phyloP scores from a whole-genome alignment of 1,284 basidiomycete genomes.

The Apiotrichum montevideense region DNA sequence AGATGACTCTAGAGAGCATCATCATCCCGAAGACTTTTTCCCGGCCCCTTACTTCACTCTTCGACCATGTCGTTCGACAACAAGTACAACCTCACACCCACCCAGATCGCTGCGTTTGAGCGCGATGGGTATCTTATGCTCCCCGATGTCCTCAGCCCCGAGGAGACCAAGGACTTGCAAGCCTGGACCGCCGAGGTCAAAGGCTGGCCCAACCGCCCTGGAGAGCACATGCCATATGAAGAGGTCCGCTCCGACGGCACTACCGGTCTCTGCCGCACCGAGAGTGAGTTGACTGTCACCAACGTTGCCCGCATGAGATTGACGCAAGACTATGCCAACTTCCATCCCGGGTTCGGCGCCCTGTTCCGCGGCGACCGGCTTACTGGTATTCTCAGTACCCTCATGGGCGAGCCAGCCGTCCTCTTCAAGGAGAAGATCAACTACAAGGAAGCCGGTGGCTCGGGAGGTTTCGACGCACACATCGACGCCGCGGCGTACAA shows the following conservation, averaged over 20 bases:
- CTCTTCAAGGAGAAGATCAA: constrained; percentile 43
- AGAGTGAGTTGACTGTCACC: constrained; percentile 19
- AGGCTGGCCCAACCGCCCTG: constrained; percentile 25
- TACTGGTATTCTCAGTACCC: constrained; percentile 20
- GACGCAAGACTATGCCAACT: constrained; percentile 27
- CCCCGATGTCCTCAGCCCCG: constrained; percentile 18
- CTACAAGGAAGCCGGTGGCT: constrained; percentile 34
- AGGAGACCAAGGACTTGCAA: constrained; percentile 22
- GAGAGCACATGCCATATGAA: constrained; percentile 37
- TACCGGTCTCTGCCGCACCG: constrained; percentile 31
- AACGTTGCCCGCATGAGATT: not conserved
- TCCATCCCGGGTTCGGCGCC: constrained; percentile 27
- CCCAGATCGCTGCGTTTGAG: constrained; percentile 19
- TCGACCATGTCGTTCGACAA: constrained; percentile 9
- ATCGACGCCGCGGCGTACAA: constrained; percentile 33
- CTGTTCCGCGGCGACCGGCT: constrained; percentile 29
- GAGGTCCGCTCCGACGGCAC: constrained; percentile 29
- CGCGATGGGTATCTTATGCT: constrained; percentile 28
- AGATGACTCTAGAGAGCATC: no score
- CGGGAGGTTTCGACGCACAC: constrained; percentile 38
- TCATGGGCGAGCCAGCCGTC: constrained; percentile 30
- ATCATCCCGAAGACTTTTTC: no score
- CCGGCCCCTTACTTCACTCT: not conserved
- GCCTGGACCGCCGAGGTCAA: constrained; percentile 33
- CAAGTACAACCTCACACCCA: constrained; percentile 16